Percentiles rank a stretch among this genome's conserved stretches.
Conservation (phyloP, 129 eudicot genomes). For the Tagetes patula region DNA sequence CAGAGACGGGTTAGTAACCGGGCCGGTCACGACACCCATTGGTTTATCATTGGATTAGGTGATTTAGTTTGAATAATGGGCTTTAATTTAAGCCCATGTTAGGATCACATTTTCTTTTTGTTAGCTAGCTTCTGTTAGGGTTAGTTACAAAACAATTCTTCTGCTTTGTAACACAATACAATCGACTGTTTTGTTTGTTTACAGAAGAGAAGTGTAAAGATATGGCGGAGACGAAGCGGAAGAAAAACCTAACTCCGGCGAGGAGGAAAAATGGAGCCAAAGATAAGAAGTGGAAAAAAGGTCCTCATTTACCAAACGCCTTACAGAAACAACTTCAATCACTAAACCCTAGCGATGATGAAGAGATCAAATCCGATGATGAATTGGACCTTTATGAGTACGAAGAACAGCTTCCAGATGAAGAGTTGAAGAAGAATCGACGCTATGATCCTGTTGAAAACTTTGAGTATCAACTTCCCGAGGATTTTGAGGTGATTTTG, state of each 20-base stretch:
- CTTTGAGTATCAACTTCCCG: constrained; percentile 61
- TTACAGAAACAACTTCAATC: constrained; percentile 48
- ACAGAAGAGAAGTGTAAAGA: background rate
- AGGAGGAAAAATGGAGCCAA: constrained; percentile 25
- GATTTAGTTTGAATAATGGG: no score
- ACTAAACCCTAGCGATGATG: constrained; percentile 36
- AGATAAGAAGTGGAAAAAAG: constrained; percentile 40
- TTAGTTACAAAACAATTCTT: no score
- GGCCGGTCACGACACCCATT: no score
- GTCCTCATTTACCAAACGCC: constrained; percentile 75
- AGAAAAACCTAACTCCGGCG: constrained; percentile 19
- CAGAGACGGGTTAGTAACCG: no score
- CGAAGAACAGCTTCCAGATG: constrained; percentile 69
- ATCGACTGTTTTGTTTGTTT: no score
- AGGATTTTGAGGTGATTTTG: constrained; percentile 34
- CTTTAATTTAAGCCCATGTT: no score
- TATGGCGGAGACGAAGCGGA: constrained; percentile 52
- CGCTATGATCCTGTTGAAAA: constrained; percentile 83
- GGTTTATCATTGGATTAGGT: no score
- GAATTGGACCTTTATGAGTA: constrained; percentile 65
- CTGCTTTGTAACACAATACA: no score
- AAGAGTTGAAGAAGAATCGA: constrained; percentile 68
- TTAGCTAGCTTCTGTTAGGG: no score
- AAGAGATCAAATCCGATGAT: constrained; percentile 47
- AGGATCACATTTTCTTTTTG: no score